Evolutionary conservation across 2,329 filamentous ascomycete species (phyloP).

Genomic region (Coniella vitis): DNA sequence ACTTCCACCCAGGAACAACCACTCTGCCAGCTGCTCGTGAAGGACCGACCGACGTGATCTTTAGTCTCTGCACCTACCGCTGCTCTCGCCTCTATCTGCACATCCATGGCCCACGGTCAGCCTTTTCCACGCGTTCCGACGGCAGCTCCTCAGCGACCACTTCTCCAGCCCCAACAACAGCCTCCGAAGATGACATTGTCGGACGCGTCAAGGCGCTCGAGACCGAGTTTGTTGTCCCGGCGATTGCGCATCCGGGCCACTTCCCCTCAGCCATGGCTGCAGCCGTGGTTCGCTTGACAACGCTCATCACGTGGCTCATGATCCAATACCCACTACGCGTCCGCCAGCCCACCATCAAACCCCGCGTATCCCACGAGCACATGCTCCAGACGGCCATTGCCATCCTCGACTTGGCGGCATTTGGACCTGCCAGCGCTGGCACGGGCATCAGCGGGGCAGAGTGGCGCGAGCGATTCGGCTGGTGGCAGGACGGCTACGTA

Average conservation of each 20-base stretch:
- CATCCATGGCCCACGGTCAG: conserved; percentile 28
- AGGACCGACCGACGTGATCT: conserved; percentile 35
- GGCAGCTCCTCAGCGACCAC: neutral
- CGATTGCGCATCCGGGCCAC: conserved; percentile 23
- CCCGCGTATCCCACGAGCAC: conserved; percentile 31
- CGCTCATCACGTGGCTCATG: conserved; percentile 40
- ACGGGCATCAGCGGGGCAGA: conserved; percentile 21
- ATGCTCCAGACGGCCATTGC: conserved; percentile 41
- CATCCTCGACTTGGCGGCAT: conserved; percentile 35
- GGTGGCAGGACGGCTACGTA: conserved; percentile 44
- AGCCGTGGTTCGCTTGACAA: conserved; percentile 33
- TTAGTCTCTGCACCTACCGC: conserved; percentile 33
- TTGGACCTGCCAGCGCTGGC: conserved; percentile 22
- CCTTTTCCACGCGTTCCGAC: conserved; percentile 14
- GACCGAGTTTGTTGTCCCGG: conserved; percentile 30
- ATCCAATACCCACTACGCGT: conserved; percentile 38
- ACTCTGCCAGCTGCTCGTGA: conserved; percentile 22
- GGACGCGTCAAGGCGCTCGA: conserved; percentile 33
- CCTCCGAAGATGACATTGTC: conserved; percentile 34
- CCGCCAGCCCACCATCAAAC: conserved; percentile 21
- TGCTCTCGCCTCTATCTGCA: conserved; percentile 33
- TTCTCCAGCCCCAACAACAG: conserved; percentile 1
- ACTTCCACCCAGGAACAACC: conserved; percentile 34
- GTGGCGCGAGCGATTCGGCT: conserved; percentile 31
- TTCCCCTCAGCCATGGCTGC: conserved; percentile 32